phyloP scores from a whole-genome alignment of 2,329 filamentous ascomycete genomes.

The Diaporthe batatas region DNA sequence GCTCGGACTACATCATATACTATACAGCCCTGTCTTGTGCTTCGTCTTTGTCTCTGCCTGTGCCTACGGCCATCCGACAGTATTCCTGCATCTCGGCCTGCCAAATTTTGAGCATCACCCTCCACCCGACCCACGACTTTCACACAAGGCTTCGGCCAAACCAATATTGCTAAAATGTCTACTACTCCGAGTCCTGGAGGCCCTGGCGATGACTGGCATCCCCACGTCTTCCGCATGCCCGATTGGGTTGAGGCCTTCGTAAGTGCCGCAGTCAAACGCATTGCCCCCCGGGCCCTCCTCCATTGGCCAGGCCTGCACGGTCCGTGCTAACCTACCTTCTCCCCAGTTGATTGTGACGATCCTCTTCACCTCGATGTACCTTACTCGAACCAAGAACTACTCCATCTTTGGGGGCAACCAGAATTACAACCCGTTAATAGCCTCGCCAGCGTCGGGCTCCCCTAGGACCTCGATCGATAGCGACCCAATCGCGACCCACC shows the following conservation, averaged over 20 bases:
- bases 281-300: background rate
- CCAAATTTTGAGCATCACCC: background rate
- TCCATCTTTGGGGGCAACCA: constrained; percentile 48
- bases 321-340: background rate
- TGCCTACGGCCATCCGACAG: constrained; percentile 6
- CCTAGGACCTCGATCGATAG: constrained; percentile 43
- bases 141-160: background rate
- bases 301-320: background rate
- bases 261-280: constrained; percentile 38
- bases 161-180: constrained; percentile 14
- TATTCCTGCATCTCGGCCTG: background rate
- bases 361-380: constrained; percentile 54
- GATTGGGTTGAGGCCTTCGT: constrained; percentile 53
- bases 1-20: too few relatives aligned
- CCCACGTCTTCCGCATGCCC: constrained; percentile 48
- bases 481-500: constrained; percentile 43
- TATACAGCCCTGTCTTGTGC: too few relatives aligned
- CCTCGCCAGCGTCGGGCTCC: constrained; percentile 40
- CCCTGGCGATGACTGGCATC: constrained; percentile 40
- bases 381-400: constrained; percentile 54
- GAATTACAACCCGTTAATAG: constrained; percentile 34
- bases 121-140: background rate
- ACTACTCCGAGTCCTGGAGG: constrained; percentile 22
- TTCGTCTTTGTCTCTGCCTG: background rate
- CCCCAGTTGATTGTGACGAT: constrained; percentile 54